Percentiles rank a stretch among this genome's conserved stretches.
phyloP scores from a whole-genome alignment of 441 rosid species.

The Adansonia rubrostipa region DNA sequence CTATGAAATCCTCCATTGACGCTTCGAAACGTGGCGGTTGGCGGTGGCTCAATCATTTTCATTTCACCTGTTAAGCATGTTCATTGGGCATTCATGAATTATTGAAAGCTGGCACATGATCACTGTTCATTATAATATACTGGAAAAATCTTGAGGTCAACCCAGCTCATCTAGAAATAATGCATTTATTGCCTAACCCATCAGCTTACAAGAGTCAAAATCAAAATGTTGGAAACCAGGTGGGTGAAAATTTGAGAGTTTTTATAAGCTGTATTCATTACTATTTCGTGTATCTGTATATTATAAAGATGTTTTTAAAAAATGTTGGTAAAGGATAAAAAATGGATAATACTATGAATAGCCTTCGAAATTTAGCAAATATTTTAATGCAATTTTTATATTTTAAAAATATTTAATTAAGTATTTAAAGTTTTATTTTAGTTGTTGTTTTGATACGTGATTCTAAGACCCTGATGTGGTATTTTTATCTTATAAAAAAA shows the following conservation, averaged over 20 bases:
- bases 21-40: constrained; percentile 21
- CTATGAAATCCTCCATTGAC: background rate
- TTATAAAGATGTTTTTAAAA: too few species aligned
- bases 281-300: background rate
- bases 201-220: constrained; percentile 24
- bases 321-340: too few species aligned
- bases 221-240: constrained; percentile 22
- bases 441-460: too few species aligned
- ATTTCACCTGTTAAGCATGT: background rate
- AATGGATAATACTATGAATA: too few species aligned
- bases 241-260: background rate
- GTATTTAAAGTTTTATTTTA: too few species aligned
- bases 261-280: background rate
- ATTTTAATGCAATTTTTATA: too few species aligned
- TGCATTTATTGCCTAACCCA: constrained; percentile 18
- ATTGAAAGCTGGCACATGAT: constrained; percentile 9
- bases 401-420: too few species aligned
- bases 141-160: constrained; percentile 24
- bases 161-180: constrained; percentile 21
- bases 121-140: constrained; percentile 16
- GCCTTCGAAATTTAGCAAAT: too few species aligned
- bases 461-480: too few species aligned
- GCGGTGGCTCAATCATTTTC: too few species aligned
- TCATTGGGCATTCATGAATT: constrained; percentile 14
- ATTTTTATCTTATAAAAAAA: too few species aligned